Conservation (phyloP, 1,284 basidiomycete species). For the Heterobasidion annosum region DNA sequence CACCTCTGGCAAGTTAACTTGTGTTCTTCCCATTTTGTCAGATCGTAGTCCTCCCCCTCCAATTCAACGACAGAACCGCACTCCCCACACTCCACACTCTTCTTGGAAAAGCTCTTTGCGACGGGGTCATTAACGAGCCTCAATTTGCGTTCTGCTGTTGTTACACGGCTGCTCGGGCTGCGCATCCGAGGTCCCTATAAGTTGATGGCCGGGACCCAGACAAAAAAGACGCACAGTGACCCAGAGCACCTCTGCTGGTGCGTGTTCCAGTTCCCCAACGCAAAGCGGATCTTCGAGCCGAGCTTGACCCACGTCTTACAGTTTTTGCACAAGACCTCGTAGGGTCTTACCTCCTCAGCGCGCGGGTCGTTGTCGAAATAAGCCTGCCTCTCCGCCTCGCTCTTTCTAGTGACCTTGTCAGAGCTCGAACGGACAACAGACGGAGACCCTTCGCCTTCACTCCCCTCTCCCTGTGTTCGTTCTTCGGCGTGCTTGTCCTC, state of each 20-base stretch:
- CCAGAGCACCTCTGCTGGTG: slow-evolving; percentile 39
- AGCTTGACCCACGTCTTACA: slow-evolving; percentile 57
- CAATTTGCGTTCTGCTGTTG: slow-evolving; percentile 49
- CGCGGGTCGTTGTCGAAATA: slow-evolving; percentile 43
- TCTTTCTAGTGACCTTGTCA: slow-evolving; percentile 14
- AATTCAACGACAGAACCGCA: slow-evolving; percentile 36
- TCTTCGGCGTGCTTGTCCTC: slow-evolving; percentile 3
- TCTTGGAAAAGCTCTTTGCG: slow-evolving; percentile 34
- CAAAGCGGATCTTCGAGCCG: slow-evolving; percentile 29
- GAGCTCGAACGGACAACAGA: slow-evolving; percentile 15
- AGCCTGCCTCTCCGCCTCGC: slow-evolving; percentile 38
- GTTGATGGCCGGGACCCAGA: background rate
- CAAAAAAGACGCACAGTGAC: slow-evolving; percentile 22
- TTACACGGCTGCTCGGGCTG: slow-evolving; percentile 46
- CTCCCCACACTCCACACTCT: slow-evolving; percentile 37
- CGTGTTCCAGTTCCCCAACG: slow-evolving; percentile 38
- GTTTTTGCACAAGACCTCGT: slow-evolving; percentile 44
- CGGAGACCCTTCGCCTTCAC: slow-evolving; percentile 17
- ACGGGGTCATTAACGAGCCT: slow-evolving; percentile 51
- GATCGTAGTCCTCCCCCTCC: slow-evolving; percentile 43
- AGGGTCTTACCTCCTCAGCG: slow-evolving; percentile 35
- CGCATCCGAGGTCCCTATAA: slow-evolving; percentile 1
- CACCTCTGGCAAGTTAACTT: slow-evolving; percentile 41
- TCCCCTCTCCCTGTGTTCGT: slow-evolving; percentile 3
- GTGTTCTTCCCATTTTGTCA: slow-evolving; percentile 51